Conservation (phyloP, 2,329 filamentous ascomycete genomes). For the Trichoderma gracile region DNA sequence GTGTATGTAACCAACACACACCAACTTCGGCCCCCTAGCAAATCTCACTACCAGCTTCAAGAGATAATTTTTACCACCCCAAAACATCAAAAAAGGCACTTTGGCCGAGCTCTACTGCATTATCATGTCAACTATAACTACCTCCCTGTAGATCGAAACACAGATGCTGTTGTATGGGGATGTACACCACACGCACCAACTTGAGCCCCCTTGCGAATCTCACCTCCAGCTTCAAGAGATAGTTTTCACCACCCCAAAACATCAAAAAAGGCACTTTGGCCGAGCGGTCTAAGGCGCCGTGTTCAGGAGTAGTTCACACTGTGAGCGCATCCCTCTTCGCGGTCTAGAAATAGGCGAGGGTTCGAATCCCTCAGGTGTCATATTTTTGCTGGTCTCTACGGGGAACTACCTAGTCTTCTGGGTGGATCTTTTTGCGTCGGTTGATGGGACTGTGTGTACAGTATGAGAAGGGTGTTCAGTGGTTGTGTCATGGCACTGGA, state of each 20-base stretch:
- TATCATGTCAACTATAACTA: no score
- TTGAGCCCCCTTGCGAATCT: neutral
- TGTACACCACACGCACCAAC: no score
- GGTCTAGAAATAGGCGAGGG: slow-evolving; percentile 37
- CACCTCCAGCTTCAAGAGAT: neutral
- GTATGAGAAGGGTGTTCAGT: no score
- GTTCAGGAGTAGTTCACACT: slow-evolving; percentile 27
- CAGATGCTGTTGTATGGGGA: no score
- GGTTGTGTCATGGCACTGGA: no score
- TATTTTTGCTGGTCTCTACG: neutral
- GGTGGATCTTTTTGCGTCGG: neutral
- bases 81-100: slow-evolving; percentile 28
- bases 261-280: slow-evolving; percentile 32
- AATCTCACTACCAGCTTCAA: neutral
- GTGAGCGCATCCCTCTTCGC: slow-evolving; percentile 27
- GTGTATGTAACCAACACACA: no score
- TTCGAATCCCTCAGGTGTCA: slow-evolving; percentile 39
- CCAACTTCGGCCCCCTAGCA: neutral
- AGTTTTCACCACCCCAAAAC: neutral
- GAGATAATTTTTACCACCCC: neutral
- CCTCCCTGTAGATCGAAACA: no score
- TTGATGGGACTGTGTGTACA: no score
- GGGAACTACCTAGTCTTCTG: neutral
- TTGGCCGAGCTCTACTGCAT: slow-evolving; percentile 36
- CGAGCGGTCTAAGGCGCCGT: slow-evolving; percentile 33